Percentiles rank a stretch among this genome's conserved stretches.
phyloP scores from a whole-genome alignment of 1,284 basidiomycete genomes.

The Ceratobasidium sp. region DNA sequence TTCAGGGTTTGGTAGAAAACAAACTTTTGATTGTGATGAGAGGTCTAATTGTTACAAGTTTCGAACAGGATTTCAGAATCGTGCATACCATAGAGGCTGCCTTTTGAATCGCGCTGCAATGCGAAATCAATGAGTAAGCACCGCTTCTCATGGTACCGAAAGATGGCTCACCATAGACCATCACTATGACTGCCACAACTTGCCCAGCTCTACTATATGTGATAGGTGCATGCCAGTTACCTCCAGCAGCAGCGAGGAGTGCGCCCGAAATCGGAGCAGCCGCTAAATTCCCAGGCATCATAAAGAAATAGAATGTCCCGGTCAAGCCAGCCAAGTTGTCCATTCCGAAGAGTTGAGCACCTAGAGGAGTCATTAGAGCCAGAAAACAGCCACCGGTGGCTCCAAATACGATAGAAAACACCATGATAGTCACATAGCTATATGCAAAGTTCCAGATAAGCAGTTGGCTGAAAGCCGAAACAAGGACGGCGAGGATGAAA shows the following conservation, averaged over 20 bases:
- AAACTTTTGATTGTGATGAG: too few relatives aligned
- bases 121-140: too few relatives aligned
- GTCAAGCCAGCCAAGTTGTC: slow-evolving; percentile 44
- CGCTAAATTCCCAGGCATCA: slow-evolving; percentile 39
- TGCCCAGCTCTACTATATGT: slow-evolving; percentile 41
- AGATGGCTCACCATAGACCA: slow-evolving; percentile 41
- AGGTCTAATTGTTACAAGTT: too few relatives aligned
- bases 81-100: too few relatives aligned
- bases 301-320: slow-evolving; percentile 44
- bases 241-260: slow-evolving; percentile 41
- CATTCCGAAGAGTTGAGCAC: slow-evolving; percentile 44
- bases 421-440: too few relatives aligned
- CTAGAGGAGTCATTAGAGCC: slow-evolving; percentile 44
- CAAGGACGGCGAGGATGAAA: too few relatives aligned
- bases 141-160: too few relatives aligned
- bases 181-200: slow-evolving; percentile 37
- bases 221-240: slow-evolving; percentile 44
- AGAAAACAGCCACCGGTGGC: slow-evolving; percentile 18
- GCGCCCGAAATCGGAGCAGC: slow-evolving; percentile 43
- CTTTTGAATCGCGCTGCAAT: too few relatives aligned
- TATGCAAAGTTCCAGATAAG: too few relatives aligned
- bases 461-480: too few relatives aligned
- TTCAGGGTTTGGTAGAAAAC: too few relatives aligned
- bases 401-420: not conserved
- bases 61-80: too few relatives aligned